phyloP scores from a whole-genome alignment of 306 rosid genomes.

The Malus domestica region DNA sequence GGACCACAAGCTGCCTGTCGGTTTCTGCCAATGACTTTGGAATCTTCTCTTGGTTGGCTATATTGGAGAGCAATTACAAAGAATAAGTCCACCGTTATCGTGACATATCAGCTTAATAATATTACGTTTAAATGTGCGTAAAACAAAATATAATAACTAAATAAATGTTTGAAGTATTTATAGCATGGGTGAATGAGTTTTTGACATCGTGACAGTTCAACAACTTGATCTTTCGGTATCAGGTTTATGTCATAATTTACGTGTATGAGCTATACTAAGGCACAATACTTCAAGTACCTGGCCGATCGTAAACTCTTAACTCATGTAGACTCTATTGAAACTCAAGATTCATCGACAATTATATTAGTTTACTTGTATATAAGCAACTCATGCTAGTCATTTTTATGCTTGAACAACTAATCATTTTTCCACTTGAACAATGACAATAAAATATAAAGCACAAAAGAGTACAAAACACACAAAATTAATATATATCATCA shows the following conservation, averaged over 20 bases:
- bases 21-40: neutral
- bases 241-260: neutral
- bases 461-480: neutral
- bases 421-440: neutral
- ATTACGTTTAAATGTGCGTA: too few species aligned
- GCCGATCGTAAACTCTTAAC: neutral
- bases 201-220: too few species aligned
- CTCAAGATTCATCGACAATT: neutral
- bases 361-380: neutral
- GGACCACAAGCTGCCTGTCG: slow-evolving; percentile 4
- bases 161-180: too few species aligned
- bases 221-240: neutral
- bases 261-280: neutral
- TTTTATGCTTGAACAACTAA: neutral
- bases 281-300: too few species aligned
- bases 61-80: neutral
- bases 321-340: too few species aligned
- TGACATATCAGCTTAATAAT: too few species aligned
- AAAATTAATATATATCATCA: neutral
- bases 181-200: too few species aligned
- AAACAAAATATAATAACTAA: too few species aligned
- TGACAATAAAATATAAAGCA: neutral
- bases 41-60: too few species aligned
- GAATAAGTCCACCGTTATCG: neutral
- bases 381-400: neutral